Conservation (phyloP, 352 stramenopile genomes). For the Phytopythium aichiense region DNA sequence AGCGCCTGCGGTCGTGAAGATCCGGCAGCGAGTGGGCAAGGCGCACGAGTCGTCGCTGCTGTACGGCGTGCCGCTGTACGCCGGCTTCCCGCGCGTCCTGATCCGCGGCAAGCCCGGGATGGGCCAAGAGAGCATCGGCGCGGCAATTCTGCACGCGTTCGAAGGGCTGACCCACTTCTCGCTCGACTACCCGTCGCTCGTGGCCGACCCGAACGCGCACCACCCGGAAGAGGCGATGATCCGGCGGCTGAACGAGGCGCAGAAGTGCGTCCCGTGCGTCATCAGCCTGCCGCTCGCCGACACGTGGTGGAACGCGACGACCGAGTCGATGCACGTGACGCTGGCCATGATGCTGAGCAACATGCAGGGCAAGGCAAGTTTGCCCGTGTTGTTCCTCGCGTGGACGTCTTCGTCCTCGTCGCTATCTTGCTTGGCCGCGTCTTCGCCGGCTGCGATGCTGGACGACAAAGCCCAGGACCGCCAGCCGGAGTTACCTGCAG, state of each 20-base stretch:
- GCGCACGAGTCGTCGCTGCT: constrained; percentile 12
- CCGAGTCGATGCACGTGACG: constrained; percentile 62
- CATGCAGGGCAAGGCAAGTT: constrained; percentile 59
- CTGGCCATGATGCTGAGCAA: constrained; percentile 82
- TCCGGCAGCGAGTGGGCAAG: constrained; percentile 21
- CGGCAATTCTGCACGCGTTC: constrained; percentile 61
- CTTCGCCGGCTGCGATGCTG: constrained; percentile 9
- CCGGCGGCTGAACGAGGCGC: constrained; percentile 58
- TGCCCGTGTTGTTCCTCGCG: constrained; percentile 78
- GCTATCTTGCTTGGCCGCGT: neutral
- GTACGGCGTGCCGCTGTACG: constrained; percentile 40
- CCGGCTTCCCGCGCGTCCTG: constrained; percentile 68
- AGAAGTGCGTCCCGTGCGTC: constrained; percentile 75
- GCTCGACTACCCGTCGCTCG: constrained; percentile 72
- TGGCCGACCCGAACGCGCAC: constrained; percentile 65
- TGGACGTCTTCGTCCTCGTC: constrained; percentile 46
- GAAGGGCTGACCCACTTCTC: constrained; percentile 78
- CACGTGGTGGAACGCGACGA: constrained; percentile 72
- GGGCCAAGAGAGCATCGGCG: constrained; percentile 69
- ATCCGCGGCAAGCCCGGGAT: constrained; percentile 56
- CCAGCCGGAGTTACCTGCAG: constrained; percentile 26
- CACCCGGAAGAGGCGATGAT: constrained; percentile 77
- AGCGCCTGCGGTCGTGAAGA: constrained; percentile 19
- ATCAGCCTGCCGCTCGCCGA: constrained; percentile 76
- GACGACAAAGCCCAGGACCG: neutral